Evolutionary conservation across 495 filamentous ascomycete genomes (phyloP).

Genomic region (Cercophora scortea): DNA sequence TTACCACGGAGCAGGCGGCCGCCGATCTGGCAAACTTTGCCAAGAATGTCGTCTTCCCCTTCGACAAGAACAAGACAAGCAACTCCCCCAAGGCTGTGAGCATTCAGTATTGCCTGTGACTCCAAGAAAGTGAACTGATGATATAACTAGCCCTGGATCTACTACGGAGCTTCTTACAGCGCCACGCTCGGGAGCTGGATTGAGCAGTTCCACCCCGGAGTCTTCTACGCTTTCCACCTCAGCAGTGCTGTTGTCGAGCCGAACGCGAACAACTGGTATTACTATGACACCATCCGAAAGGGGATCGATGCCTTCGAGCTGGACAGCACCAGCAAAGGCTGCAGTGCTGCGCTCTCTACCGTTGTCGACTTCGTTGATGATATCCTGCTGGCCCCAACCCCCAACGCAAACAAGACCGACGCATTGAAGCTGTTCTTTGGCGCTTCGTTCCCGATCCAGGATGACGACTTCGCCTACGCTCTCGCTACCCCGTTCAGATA

Average conservation of each 20-base stretch:
- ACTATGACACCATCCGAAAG: conserved; percentile 52
- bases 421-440: conserved; percentile 17
- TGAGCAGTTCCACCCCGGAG: conserved; percentile 49
- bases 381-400: conserved; percentile 23
- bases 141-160: conserved; percentile 47
- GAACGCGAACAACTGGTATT: conserved; percentile 57
- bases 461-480: conserved; percentile 22
- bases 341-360: conserved; percentile 45
- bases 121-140: neutral
- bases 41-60: conserved; percentile 47
- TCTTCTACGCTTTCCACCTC: conserved; percentile 59
- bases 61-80: conserved; percentile 44
- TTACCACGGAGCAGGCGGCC: conserved; percentile 54
- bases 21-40: conserved; percentile 56
- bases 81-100: conserved; percentile 38
- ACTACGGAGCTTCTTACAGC: conserved; percentile 55
- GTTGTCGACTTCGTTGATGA: conserved; percentile 51
- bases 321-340: conserved; percentile 31
- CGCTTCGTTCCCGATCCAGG: conserved; percentile 12
- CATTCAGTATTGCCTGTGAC: neutral
- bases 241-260: conserved; percentile 55
- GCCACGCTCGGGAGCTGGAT: conserved; percentile 58
- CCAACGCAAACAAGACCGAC: conserved; percentile 9
- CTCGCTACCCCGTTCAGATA: conserved; percentile 17
- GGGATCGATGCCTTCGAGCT: conserved; percentile 40